phyloP scores from a whole-genome alignment of 495 filamentous ascomycete genomes.

The Penicillium riverlandense region DNA sequence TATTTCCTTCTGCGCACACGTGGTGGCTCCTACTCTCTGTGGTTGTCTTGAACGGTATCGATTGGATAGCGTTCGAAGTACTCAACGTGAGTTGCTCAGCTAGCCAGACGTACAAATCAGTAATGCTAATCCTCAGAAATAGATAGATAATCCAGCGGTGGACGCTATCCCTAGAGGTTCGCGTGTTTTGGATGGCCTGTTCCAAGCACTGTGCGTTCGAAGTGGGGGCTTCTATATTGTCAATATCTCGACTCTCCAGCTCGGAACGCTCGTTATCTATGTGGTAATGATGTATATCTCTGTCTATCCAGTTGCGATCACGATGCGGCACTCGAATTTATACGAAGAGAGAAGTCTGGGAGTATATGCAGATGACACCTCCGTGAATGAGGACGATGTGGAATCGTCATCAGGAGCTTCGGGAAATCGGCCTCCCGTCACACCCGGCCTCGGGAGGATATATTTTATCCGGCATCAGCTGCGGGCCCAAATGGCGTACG shows the following conservation, averaged over 20 bases:
- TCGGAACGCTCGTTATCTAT: slow-evolving; percentile 71
- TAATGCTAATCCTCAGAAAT: no score
- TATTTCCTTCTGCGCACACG: slow-evolving; percentile 70
- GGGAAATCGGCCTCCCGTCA: slow-evolving; percentile 20
- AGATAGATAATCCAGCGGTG: no score
- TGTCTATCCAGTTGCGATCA: slow-evolving; percentile 50
- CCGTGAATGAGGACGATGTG: slow-evolving; percentile 10
- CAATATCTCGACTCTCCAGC: slow-evolving; percentile 57
- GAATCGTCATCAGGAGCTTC: slow-evolving; percentile 13
- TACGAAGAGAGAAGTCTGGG: slow-evolving; percentile 73
- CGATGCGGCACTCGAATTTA: slow-evolving; percentile 64
- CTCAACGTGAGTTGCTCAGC: slow-evolving; percentile 65
- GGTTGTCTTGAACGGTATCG: slow-evolving; percentile 69
- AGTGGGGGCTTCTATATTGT: slow-evolving; percentile 82
- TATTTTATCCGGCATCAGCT: slow-evolving; percentile 61
- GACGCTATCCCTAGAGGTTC: slow-evolving; percentile 42
- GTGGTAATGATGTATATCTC: slow-evolving; percentile 89
- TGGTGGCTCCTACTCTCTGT: slow-evolving; percentile 74
- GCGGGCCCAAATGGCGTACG: slow-evolving; percentile 74
- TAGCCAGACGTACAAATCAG: slow-evolving; percentile 27
- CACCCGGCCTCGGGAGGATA: slow-evolving; percentile 26
- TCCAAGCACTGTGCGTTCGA: slow-evolving; percentile 77
- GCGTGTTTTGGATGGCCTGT: slow-evolving; percentile 69
- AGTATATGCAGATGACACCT: slow-evolving; percentile 47
- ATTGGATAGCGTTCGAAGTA: slow-evolving; percentile 76